phyloP scores from a whole-genome alignment of 371 early-diverging fungal genomes.

The Syncephalastrum monosporum region DNA sequence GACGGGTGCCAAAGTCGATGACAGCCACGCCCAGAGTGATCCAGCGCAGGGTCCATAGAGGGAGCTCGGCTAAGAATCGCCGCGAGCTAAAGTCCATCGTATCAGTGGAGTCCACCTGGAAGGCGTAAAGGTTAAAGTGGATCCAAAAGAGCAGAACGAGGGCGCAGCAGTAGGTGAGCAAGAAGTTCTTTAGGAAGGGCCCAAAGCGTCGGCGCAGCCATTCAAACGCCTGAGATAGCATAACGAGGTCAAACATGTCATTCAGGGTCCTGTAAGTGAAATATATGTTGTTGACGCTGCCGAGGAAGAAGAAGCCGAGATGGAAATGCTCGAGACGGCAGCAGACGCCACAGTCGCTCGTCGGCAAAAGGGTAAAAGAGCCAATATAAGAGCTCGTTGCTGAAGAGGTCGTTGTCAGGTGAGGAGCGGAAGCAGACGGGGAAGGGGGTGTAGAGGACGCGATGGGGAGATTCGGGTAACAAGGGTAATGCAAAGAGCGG shows the following conservation, averaged over 20 bases:
- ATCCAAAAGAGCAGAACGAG: constrained; percentile 61
- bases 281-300: constrained; percentile 56
- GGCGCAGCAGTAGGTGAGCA: constrained; percentile 42
- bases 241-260: constrained; percentile 58
- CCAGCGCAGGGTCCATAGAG: constrained; percentile 62
- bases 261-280: constrained; percentile 56
- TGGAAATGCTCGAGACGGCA: constrained; percentile 57
- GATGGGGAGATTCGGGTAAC: constrained; percentile 5
- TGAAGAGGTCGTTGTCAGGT: constrained; percentile 14
- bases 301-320: constrained; percentile 62
- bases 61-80: constrained; percentile 58
- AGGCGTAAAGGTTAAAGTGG: constrained; percentile 62
- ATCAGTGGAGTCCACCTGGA: constrained; percentile 37
- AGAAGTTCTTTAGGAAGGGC: constrained; percentile 24
- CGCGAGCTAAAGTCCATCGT: constrained; percentile 19
- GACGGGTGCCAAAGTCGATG: constrained; percentile 41
- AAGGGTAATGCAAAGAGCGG: constrained; percentile 3
- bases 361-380: constrained; percentile 53
- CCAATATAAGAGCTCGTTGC: constrained; percentile 31
- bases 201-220: constrained; percentile 18
- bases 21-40: constrained; percentile 61
- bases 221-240: constrained; percentile 11
- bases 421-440: constrained; percentile 31
- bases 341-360: constrained; percentile 48
- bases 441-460: constrained; percentile 40